Conservation (phyloP, 192 early-diverging fungal species). For the Haplosporangium gracile region DNA sequence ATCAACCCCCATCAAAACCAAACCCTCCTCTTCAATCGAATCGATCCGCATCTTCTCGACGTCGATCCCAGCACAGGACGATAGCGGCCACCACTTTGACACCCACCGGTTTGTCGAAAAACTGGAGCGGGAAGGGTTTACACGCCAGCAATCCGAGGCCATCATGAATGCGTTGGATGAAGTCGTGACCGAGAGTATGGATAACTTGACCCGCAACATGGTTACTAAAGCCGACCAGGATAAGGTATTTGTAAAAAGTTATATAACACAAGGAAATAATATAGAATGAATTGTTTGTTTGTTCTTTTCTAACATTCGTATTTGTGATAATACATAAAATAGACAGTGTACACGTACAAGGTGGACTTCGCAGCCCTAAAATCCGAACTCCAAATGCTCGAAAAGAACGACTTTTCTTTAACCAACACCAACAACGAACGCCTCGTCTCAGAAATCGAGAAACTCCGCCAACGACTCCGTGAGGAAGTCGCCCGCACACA, state of each 20-base stretch:
- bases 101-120: conserved; percentile 82
- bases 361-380: conserved; percentile 92
- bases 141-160: conserved; percentile 76
- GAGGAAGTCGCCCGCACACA: conserved; percentile 90
- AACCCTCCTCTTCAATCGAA: not conserved
- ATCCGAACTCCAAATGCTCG: conserved; percentile 88
- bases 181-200: conserved; percentile 80
- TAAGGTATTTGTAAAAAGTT: conserved; percentile 59
- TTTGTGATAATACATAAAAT: not conserved
- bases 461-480: conserved; percentile 82
- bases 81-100: conserved; percentile 74
- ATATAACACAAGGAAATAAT: not conserved
- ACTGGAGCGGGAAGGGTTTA: conserved; percentile 81
- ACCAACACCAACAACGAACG: conserved; percentile 87
- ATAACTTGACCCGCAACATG: conserved; percentile 70
- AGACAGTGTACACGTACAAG: conserved; percentile 87
- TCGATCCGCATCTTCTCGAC: conserved; percentile 30
- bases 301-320: not conserved
- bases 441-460: conserved; percentile 84
- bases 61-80: conserved; percentile 15
- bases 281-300: not conserved
- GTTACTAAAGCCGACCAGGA: conserved; percentile 89
- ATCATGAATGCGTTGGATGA: conserved; percentile 80
- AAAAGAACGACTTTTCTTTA: conserved; percentile 90
- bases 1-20: not conserved